phyloP scores from a whole-genome alignment of 2,329 filamentous ascomycete species.

The Pseudogymnoascus sp. region DNA sequence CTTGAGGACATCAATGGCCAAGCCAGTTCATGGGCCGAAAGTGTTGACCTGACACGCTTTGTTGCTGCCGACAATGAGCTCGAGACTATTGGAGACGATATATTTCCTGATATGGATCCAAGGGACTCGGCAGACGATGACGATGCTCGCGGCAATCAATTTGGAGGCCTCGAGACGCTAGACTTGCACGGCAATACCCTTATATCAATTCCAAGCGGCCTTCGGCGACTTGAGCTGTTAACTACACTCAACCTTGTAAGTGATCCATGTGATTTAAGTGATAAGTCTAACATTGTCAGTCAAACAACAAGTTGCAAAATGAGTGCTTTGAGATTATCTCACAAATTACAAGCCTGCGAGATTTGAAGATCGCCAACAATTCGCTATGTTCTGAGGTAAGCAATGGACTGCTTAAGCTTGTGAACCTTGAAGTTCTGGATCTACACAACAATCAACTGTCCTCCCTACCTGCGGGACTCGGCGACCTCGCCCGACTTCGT shows the following conservation, averaged over 20 bases:
- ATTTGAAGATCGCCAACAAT: constrained; percentile 77
- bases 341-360: constrained; percentile 64
- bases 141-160: constrained; percentile 64
- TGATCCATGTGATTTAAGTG: constrained; percentile 12
- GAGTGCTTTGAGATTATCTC: constrained; percentile 64
- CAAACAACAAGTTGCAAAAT: constrained; percentile 72
- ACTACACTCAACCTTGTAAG: constrained; percentile 75
- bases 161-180: constrained; percentile 70
- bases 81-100: constrained; percentile 59
- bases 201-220: constrained; percentile 61
- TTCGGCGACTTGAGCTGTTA: constrained; percentile 65
- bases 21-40: constrained; percentile 77
- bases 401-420: constrained; percentile 53
- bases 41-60: constrained; percentile 76
- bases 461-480: constrained; percentile 58
- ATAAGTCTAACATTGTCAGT: constrained; percentile 39
- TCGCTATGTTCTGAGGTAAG: constrained; percentile 61
- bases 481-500: constrained; percentile 60
- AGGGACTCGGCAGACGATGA: constrained; percentile 54
- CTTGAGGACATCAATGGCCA: constrained; percentile 56
- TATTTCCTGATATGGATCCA: constrained; percentile 68
- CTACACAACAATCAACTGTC: constrained; percentile 73
- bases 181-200: constrained; percentile 84
- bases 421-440: constrained; percentile 70
- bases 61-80: constrained; percentile 88